Conservation (phyloP, 2,329 filamentous ascomycete species). For the Aspergillus eucalypticola region DNA sequence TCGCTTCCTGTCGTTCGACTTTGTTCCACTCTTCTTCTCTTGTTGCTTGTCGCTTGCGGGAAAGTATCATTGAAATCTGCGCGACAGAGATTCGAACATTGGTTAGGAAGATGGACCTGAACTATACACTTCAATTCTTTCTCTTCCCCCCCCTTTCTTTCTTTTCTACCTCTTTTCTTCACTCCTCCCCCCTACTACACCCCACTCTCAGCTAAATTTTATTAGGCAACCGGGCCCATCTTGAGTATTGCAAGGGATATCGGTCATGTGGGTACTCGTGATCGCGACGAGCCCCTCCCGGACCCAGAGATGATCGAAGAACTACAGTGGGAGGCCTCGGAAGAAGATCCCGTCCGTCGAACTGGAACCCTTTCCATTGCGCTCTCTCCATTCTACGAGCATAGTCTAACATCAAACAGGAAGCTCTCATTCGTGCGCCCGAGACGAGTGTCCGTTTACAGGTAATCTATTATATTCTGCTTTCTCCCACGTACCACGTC, state of each 20-base stretch:
- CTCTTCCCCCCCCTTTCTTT: not conserved
- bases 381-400: constrained; percentile 3
- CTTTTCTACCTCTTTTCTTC: constrained; percentile 4
- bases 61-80: not conserved
- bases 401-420: constrained; percentile 31
- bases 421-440: constrained; percentile 42
- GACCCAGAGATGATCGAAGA: constrained; percentile 18
- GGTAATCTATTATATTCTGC: constrained; percentile 71
- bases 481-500: constrained; percentile 72
- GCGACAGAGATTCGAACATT: not conserved
- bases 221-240: constrained; percentile 28
- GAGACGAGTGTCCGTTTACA: constrained; percentile 42
- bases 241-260: constrained; percentile 33
- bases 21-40: not conserved
- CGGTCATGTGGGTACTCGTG: constrained; percentile 10
- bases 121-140: not conserved
- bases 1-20: not conserved
- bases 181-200: not conserved
- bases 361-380: constrained; percentile 9
- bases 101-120: not conserved
- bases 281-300: constrained; percentile 10
- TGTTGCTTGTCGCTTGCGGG: not conserved
- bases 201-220: constrained; percentile 11
- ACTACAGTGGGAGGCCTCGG: constrained; percentile 23
- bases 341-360: constrained; percentile 34